Evolutionary conservation across 257 asterid species (phyloP).

Genomic region (Ehretia macrophylla): DNA sequence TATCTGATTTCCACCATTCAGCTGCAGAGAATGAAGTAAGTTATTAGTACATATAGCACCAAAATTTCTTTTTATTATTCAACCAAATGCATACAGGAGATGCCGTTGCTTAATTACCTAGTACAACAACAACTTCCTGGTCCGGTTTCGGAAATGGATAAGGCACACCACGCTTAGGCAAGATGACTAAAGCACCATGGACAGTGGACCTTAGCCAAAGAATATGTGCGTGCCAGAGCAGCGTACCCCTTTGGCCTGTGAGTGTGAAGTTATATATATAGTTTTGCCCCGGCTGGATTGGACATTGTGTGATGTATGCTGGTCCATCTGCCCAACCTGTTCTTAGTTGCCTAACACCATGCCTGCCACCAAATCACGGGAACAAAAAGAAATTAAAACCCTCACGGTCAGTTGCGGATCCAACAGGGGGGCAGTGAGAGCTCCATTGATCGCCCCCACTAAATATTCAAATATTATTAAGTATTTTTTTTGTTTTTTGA

Average conservation of each 20-base stretch:
- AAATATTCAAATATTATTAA: not conserved
- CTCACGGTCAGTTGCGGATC: too few species aligned
- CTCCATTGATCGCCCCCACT: too few species aligned
- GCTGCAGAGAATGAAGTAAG: constrained; percentile 25
- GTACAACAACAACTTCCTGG: constrained; percentile 59
- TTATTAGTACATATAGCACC: not conserved
- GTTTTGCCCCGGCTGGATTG: constrained; percentile 70
- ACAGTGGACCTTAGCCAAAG: constrained; percentile 78
- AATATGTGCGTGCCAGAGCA: constrained; percentile 86
- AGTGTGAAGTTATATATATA: constrained; percentile 74
- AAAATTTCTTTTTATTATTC: too few species aligned
- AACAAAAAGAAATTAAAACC: not conserved
- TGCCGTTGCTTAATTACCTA: constrained; percentile 40
- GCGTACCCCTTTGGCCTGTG: constrained; percentile 92
- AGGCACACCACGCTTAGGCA: constrained; percentile 81
- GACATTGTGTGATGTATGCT: constrained; percentile 90
- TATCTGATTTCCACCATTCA: constrained; percentile 98
- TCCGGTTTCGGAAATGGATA: constrained; percentile 91
- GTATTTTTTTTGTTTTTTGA: not conserved
- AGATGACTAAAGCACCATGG: constrained; percentile 79
- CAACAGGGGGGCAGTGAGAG: too few species aligned
- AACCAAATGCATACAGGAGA: not conserved
- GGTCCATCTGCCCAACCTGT: constrained; percentile 99
- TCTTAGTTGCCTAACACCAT: constrained; percentile 72
- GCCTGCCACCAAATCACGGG: constrained; percentile 37